Base-by-base conservation (phyloP, 2,329 filamentous ascomycete species). In the Pseudocercospora eumusae region DNA sequence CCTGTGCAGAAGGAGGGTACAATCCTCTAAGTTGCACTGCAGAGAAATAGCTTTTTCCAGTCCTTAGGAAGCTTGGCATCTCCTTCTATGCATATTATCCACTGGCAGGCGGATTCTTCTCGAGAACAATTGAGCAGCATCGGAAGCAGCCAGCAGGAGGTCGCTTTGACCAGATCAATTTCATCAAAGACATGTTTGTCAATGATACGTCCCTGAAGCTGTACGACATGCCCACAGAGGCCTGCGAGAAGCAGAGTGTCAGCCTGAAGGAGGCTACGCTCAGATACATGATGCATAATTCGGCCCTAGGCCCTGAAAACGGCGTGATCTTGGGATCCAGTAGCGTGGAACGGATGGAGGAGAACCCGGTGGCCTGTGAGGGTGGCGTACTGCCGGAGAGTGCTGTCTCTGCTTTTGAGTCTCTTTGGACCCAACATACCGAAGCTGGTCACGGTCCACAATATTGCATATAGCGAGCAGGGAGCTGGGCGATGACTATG, bases 211-310 rank as follows among this genome's bases (percentile, higher is more conserved):
- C 77, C 47, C 77, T 82, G 57, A 71, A 77, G 60, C 76, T 78
- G 20, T 67, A 82, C 50, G 78, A 80, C 44, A 62, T 74, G 9
- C 63, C 81, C 42, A 70, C 73, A 40, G 61, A 70, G 2, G 68
- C 70, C 23, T 73, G 74, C 4, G 67, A 69, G 60, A 76, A 77
- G 64, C 73, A 79, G 61, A 72, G 72, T 1, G 9, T 83, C 27
- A 77, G 75, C 0, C 66, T 78, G 59, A 74, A 75, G 2, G 79
- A 82, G 61, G 74, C 76, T 50, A 78, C 80, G 1, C 62, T 83
- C 61, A 67, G 81, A 21, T 83, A 80, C 80, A 66, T 78, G 21
- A 70, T 73, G 11, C 76, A 83, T 69, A 80, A 83, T 66, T 80
- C 76, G 3, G 57, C 67, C n/a, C 59, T 80, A 40, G 68, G 66